Base-by-base conservation (phyloP, 2,329 filamentous ascomycete species). In the Tolypocladium endophyticum region DNA sequence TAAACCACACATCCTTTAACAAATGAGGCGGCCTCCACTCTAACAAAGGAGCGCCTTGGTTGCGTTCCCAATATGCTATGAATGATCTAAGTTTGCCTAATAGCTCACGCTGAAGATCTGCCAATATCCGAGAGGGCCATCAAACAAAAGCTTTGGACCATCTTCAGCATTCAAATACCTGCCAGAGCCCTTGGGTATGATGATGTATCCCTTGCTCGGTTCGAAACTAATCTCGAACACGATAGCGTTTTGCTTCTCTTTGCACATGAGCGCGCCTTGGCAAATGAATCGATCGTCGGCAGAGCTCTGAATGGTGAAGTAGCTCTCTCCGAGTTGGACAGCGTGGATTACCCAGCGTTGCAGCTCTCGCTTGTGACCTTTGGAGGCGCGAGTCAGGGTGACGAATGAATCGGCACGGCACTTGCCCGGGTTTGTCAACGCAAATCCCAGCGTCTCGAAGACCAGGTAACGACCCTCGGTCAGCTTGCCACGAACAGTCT, bases 391-490 rank as follows among this genome's bases (percentile, higher is more conserved):
- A 61, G 64, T 53, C 60, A 70, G 39, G 66, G 56, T 23, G 53
- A 63, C 61, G 69, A 70, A 14, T 0, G 50, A 36, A 16, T 54
- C 50, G 12, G 4, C 9, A n/a, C 50, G 50, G 20, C 50, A 54
- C 30, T 54, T 54, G 20, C 50, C 50, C 50, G 50, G 50, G 30
- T 54, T 54, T 2, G 50, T 36, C 50, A 82, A 71, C 0, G 79
- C 79, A n/a, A 66, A 70, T n/a, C 77, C 77, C 38, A 70, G 67
- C 57, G 71, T 68, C 64, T 81, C 80, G 57, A 84, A 78, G 6
- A 78, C 77, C 18, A 84, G 72, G 64, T 78, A 82, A 20, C 80
- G 78, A 12, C 81, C 81, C 65, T 84, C 81, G 6, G 79, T 83
- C 30, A 84, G 69, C 28, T 75, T 71, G 1, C 81, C 81, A 2